Conservation (phyloP, 345 rosid species). For the Aethionema arabicum region DNA sequence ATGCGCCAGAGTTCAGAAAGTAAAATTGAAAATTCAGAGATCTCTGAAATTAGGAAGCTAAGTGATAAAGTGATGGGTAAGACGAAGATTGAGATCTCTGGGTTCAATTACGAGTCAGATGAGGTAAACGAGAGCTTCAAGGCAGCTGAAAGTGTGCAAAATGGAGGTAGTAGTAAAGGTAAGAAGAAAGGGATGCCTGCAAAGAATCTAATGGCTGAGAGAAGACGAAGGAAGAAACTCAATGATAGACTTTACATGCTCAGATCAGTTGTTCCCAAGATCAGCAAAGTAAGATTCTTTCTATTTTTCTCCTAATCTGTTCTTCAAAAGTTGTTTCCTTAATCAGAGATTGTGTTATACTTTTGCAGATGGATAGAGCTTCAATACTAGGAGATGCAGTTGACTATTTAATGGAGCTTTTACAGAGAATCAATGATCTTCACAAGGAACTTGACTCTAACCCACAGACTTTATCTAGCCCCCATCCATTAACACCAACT, state of each 20-base stretch:
- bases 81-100: constrained; percentile 45
- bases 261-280: constrained; percentile 95
- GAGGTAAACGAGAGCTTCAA: constrained; percentile 42
- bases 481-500: constrained; percentile 81
- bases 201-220: constrained; percentile 94
- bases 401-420: constrained; percentile 89
- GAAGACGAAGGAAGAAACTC: constrained; percentile 94
- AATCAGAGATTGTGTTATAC: not conserved
- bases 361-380: constrained; percentile 90
- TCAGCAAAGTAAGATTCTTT: constrained; percentile 71
- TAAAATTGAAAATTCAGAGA: constrained; percentile 52
- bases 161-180: constrained; percentile 52
- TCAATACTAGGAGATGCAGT: constrained; percentile 94
- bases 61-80: constrained; percentile 33
- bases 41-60: constrained; percentile 40
- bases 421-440: constrained; percentile 90
- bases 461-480: constrained; percentile 56
- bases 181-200: constrained; percentile 92
- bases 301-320: not conserved
- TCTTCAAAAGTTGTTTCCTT: not conserved
- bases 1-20: constrained; percentile 48
- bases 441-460: constrained; percentile 79
- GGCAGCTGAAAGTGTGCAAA: constrained; percentile 39
- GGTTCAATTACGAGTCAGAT: constrained; percentile 76
- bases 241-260: constrained; percentile 97